Evolutionary conservation across 352 stramenopile genomes (phyloP).

Genomic region (Globisporangium carolinianum): DNA sequence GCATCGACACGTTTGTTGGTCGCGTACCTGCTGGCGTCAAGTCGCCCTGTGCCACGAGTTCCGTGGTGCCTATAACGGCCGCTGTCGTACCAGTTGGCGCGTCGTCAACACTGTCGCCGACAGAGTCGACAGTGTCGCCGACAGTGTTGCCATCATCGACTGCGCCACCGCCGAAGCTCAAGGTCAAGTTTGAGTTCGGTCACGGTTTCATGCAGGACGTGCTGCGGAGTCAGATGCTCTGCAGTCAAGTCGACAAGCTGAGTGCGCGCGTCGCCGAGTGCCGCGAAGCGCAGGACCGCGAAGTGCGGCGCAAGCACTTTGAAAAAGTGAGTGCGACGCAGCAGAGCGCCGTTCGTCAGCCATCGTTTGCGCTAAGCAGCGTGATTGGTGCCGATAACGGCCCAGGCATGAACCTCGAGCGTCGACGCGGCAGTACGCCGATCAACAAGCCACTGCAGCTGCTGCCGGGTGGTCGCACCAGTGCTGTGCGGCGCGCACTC

Average conservation of each 20-base stretch:
- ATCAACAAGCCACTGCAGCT: not conserved
- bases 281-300: constrained; percentile 67
- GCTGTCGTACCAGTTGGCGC: too few species aligned
- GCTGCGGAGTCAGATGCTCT: constrained; percentile 76
- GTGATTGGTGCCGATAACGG: not conserved
- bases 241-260: constrained; percentile 79
- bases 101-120: too few species aligned
- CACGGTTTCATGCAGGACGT: constrained; percentile 85
- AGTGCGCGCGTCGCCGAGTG: constrained; percentile 58
- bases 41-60: constrained; percentile 8
- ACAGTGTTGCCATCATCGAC: not conserved
- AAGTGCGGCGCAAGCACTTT: constrained; percentile 71
- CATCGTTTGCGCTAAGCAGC: not conserved
- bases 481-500: constrained; percentile 3
- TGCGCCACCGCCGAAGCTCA: constrained; percentile 20
- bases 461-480: not conserved
- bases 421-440: constrained; percentile 17
- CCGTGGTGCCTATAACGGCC: not conserved
- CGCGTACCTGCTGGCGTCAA: constrained; percentile 35
- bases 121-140: not conserved
- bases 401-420: not conserved
- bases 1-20: constrained; percentile 71
- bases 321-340: constrained; percentile 64
- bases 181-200: constrained; percentile 81
- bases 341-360: not conserved